A percentile compares a stretch with the other conserved stretches of the same genome.
These are phyloP conservation scores for Starmerella stellata DNA, from an alignment of 805 yeast species.

Conservation along the genomic window DNA sequence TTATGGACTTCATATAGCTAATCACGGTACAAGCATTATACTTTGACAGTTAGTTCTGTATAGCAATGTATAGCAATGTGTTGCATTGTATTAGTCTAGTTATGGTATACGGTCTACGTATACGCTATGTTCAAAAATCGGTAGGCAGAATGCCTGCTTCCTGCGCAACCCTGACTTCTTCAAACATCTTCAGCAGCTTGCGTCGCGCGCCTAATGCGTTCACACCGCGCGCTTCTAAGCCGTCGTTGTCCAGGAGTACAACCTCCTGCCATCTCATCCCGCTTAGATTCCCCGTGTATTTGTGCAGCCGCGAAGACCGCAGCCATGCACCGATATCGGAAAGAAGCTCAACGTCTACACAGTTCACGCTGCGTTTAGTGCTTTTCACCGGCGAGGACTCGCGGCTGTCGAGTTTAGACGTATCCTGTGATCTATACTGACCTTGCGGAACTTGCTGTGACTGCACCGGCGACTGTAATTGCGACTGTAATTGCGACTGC, in stretches of 20 bases:
- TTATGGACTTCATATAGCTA: too few species aligned
- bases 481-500: slow-evolving; percentile 2
- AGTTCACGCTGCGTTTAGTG: slow-evolving; percentile 9
- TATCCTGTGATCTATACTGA: not conserved
- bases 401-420: not conserved
- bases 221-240: slow-evolving; percentile 65
- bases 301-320: slow-evolving; percentile 73
- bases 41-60: too few species aligned
- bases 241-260: slow-evolving; percentile 48
- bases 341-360: slow-evolving; percentile 27
- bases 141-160: slow-evolving; percentile 21
- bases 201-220: slow-evolving; percentile 91
- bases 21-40: too few species aligned
- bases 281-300: slow-evolving; percentile 71
- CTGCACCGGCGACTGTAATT: not conserved
- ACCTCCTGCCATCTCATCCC: slow-evolving; percentile 63
- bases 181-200: slow-evolving; percentile 80
- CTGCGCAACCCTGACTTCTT: slow-evolving; percentile 47
- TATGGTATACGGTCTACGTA: too few species aligned
- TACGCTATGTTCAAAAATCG: too few species aligned
- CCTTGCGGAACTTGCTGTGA: not conserved
- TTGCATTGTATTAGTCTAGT: too few species aligned
- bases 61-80: too few species aligned
- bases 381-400: slow-evolving; percentile 1
- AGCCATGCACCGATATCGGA: slow-evolving; percentile 81